Conservation (phyloP, 768 basidiomycete genomes). For the Suillus brevipes region DNA sequence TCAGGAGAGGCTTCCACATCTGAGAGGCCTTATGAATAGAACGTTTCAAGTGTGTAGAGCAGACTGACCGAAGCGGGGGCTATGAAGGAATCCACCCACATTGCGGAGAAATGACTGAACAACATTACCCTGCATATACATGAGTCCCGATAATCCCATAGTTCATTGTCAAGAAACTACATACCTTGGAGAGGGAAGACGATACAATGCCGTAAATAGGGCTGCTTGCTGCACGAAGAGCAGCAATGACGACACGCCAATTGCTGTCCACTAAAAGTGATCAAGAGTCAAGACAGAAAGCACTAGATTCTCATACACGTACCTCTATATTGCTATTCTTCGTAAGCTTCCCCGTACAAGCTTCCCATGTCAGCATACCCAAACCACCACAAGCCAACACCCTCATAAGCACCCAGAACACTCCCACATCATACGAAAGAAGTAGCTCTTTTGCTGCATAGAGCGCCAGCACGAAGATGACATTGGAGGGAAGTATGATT, state of each 20-base stretch:
- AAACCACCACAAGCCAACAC: conserved; percentile 73
- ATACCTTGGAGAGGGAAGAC: conserved; percentile 67
- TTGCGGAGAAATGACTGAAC: conserved; percentile 66
- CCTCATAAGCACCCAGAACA: conserved; percentile 77
- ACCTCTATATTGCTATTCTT: conserved; percentile 64
- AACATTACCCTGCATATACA: conserved; percentile 56
- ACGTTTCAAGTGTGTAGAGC: background rate
- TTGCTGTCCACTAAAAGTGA: conserved; percentile 60
- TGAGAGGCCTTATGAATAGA: conserved; percentile 26
- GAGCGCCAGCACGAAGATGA: conserved; percentile 61
- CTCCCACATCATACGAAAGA: conserved; percentile 62
- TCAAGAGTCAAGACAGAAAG: conserved; percentile 13
- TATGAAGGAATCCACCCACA: conserved; percentile 61
- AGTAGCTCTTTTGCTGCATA: conserved; percentile 69
- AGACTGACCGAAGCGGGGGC: conserved; percentile 47
- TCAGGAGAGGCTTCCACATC: conserved; percentile 50
- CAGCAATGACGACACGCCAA: conserved; percentile 66
- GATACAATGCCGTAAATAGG: conserved; percentile 66
- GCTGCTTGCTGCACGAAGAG: conserved; percentile 69
- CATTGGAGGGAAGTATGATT: conserved; percentile 59
- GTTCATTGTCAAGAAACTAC: conserved; percentile 19
- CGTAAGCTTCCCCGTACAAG: conserved; percentile 49
- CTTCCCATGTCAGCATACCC: conserved; percentile 62
- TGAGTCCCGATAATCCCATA: conserved; percentile 4
- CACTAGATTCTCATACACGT: conserved; percentile 22